Evolutionary conservation across 495 filamentous ascomycete genomes (phyloP).

Genomic region (Daldinia childiae): DNA sequence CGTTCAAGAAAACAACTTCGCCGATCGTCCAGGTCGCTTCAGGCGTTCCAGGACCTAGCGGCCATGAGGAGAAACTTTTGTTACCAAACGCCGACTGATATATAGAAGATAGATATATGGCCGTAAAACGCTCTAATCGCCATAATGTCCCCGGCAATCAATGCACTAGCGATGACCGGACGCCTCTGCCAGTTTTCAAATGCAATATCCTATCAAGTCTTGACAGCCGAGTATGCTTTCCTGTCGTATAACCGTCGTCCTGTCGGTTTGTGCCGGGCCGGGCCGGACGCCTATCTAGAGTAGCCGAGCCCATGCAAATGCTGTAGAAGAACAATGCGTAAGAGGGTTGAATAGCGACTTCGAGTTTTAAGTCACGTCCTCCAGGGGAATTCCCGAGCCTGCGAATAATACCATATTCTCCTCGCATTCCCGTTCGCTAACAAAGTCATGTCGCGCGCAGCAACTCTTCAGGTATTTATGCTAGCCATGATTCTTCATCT

Average conservation of each 20-base stretch:
- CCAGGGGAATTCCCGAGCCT: background rate
- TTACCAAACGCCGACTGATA: constrained; percentile 33
- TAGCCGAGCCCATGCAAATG: constrained; percentile 13
- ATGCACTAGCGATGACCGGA: constrained; percentile 12
- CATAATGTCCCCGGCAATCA: background rate
- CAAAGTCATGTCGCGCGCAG: background rate
- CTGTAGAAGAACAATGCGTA: constrained; percentile 7
- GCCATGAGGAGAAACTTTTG: constrained; percentile 28
- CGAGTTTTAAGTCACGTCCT: background rate
- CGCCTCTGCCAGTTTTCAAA: constrained; percentile 25
- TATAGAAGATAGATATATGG: constrained; percentile 16
- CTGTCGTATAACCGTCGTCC: constrained; percentile 3
- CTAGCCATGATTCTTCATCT: constrained; percentile 61
- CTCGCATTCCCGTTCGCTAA: background rate
- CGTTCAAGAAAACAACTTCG: background rate
- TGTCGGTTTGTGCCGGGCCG: constrained; percentile 13
- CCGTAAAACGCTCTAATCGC: constrained; percentile 5
- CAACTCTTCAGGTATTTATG: constrained; percentile 35
- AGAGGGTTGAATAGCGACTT: background rate
- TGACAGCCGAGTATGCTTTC: constrained; percentile 26
- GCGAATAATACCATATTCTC: background rate
- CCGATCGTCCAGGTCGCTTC: constrained; percentile 12
- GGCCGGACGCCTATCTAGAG: background rate
- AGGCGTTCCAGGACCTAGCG: constrained; percentile 11
- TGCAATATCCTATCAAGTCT: constrained; percentile 30